These are phyloP conservation scores for Myriangium duriaei DNA, from an alignment of 2,329 filamentous ascomycete genomes.

Conservation along the genomic window DNA sequence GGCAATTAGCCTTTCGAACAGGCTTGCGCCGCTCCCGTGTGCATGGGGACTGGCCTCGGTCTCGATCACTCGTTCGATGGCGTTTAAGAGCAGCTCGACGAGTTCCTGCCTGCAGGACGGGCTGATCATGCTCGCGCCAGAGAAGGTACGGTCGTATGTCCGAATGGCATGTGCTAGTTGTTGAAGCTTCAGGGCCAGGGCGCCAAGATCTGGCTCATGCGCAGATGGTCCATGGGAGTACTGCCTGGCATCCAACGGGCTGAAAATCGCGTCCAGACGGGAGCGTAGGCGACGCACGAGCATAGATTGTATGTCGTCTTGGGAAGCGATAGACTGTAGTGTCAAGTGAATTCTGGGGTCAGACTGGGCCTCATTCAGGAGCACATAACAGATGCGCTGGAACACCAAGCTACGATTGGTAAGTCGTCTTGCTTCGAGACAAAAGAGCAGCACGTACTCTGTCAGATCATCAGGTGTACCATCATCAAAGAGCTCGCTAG, in stretches of 20 bases:
- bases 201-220: too few species aligned
- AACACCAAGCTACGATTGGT: background rate
- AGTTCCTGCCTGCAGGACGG: background rate
- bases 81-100: background rate
- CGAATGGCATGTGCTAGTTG: too few species aligned
- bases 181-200: too few species aligned
- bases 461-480: too few species aligned
- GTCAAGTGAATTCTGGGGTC: background rate
- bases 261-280: background rate
- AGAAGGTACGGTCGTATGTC: too few species aligned
- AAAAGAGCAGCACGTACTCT: too few species aligned
- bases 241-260: too few species aligned
- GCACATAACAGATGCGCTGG: background rate
- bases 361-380: background rate
- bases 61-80: background rate
- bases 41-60: background rate
- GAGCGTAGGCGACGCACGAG: background rate
- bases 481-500: too few species aligned
- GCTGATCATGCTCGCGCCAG: too few species aligned
- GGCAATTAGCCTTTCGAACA: background rate
- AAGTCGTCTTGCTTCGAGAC: too few species aligned
- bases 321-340: background rate
- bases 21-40: background rate
- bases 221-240: too few species aligned
- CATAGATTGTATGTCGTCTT: background rate